These are phyloP conservation scores for Fraxinus dipetala DNA, from an alignment of 305 asterid genomes.

Conservation along the genomic window DNA sequence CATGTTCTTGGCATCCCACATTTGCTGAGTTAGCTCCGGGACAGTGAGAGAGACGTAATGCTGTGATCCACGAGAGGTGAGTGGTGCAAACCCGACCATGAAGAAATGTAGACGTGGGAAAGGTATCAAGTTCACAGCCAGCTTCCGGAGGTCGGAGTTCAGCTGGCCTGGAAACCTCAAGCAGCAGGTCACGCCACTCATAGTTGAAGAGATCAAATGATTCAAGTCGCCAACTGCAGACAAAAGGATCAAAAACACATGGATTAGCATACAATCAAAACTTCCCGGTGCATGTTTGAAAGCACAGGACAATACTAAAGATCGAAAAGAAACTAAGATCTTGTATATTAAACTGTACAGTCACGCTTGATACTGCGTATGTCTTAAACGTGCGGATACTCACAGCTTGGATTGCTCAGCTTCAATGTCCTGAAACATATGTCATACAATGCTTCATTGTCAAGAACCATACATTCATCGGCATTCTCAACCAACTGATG, in stretches of 20 bases:
- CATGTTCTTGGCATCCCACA: no score
- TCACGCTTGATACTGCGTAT: background rate
- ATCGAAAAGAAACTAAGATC: background rate
- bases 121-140: constrained; percentile 50
- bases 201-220: constrained; percentile 48
- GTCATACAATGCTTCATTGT: constrained; percentile 54
- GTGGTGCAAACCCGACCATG: constrained; percentile 58
- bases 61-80: constrained; percentile 51
- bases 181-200: constrained; percentile 55
- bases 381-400: constrained; percentile 2
- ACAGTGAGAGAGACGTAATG: constrained; percentile 21
- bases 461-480: constrained; percentile 59
- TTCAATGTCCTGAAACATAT: constrained; percentile 59
- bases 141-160: constrained; percentile 52
- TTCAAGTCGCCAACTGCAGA: constrained; percentile 48
- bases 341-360: background rate
- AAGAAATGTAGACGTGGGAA: constrained; percentile 59
- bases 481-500: constrained; percentile 58
- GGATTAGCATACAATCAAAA: background rate
- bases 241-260: background rate
- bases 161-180: constrained; percentile 52
- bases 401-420: constrained; percentile 57
- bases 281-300: background rate
- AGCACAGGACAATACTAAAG: background rate
- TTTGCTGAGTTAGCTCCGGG: no score